Base-by-base conservation (phyloP, 805 yeast species). In the Tanozyma kutaoensis region DNA sequence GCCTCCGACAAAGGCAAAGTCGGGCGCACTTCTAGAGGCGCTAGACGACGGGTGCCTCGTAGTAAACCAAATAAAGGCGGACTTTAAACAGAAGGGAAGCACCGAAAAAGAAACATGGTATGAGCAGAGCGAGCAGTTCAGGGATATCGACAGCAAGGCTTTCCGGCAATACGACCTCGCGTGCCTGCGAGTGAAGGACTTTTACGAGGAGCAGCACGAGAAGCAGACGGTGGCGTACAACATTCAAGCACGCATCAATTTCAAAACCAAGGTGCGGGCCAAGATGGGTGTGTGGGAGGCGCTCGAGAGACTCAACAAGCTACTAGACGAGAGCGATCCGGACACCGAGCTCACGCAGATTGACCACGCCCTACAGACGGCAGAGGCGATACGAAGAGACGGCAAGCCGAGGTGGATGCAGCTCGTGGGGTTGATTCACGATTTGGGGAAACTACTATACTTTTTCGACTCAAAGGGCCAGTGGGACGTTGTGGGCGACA, bases 401-500 rank as follows among this genome's bases (percentile, higher is more conserved):
- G 66, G 68, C 2, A 70, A 72, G 42, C 85, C 85, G 1, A 49
- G 81, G 18, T 76, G 85, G 85, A 75, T 76, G 58, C 84, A 76
- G 45, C 49, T 76, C 14, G 81, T 76, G 6, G 85, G 85, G 1
- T 49, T 76, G 18, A 72, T 76, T 22, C 85, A 76, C 41, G 85
- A 76, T 43, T 50, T 76, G 33, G 85, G 85, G 1, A 76, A 76
- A 40, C 56, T 76, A 12, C 53, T 76, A 12, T 76, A 76, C 43
- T 76, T 75, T 36, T 76, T 67, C 40, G 82, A 73, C 38, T 74
- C 81, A 10, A 61, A 69, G 38, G 84, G 84, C 6, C 84, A 76
- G 45, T 76, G 84, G 84, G 82, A 76, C 42, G 85, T 76, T 17
- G 85, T 76, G 13, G 85, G 85, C 5, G 85, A 76, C 43, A 76